These are phyloP conservation scores for Geopyxis carbonaria DNA, from an alignment of 495 filamentous ascomycete species.

Conservation along the genomic window DNA sequence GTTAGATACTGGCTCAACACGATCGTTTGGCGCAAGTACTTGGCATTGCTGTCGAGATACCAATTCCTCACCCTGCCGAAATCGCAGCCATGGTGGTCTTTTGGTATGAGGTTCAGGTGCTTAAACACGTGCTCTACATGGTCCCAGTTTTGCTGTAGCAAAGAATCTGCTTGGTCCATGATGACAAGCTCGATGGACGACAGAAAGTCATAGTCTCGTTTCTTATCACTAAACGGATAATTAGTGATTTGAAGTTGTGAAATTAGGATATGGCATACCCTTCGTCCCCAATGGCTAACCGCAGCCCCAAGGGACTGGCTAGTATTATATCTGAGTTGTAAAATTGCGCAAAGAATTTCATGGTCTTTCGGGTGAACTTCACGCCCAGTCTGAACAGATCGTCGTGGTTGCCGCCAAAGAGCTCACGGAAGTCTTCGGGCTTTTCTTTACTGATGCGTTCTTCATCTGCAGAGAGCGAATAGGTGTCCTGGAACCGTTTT, in stretches of 20 bases:
- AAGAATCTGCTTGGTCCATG: slow-evolving; percentile 79
- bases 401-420: slow-evolving; percentile 88
- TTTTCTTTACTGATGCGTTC: slow-evolving; percentile 41
- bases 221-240: slow-evolving; percentile 36
- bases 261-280: slow-evolving; percentile 25
- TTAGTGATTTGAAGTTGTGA: neutral
- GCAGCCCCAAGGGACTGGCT: slow-evolving; percentile 71
- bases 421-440: slow-evolving; percentile 71
- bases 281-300: slow-evolving; percentile 58
- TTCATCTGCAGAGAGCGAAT: slow-evolving; percentile 46
- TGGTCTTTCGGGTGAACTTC: slow-evolving; percentile 86
- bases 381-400: slow-evolving; percentile 88
- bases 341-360: slow-evolving; percentile 90
- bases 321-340: slow-evolving; percentile 93
- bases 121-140: slow-evolving; percentile 79
- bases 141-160: slow-evolving; percentile 98
- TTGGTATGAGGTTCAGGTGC: slow-evolving; percentile 80
- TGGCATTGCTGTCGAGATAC: slow-evolving; percentile 78
- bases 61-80: slow-evolving; percentile 78
- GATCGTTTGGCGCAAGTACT: slow-evolving; percentile 66
- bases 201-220: slow-evolving; percentile 77
- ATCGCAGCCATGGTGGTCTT: slow-evolving; percentile 81
- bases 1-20: slow-evolving; percentile 67
- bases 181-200: slow-evolving; percentile 81
- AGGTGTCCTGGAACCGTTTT: slow-evolving; percentile 75